Evolutionary conservation across 2,329 filamentous ascomycete genomes (phyloP), one percentile per base, ranked within the genome.

Genomic region (Alternaria arborescens): DNA sequence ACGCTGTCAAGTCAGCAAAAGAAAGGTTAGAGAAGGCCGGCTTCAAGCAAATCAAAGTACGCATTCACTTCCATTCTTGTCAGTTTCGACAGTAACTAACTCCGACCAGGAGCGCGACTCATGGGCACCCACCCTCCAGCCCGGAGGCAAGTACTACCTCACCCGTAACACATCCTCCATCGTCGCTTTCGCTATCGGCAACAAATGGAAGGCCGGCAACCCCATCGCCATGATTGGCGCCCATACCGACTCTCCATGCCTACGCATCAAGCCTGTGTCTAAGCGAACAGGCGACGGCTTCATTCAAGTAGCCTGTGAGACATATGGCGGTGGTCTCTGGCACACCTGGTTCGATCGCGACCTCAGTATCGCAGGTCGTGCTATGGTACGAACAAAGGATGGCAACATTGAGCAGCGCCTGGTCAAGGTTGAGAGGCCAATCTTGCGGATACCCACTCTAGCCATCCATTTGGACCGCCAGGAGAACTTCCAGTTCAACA

Each of bases 321-420:
- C 93, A 2, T 99, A 99, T 75, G 95, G 95, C 54, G 95, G 95
- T 63, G 95, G 95, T 57, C 89, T 98, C 73, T 98, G 94, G 94
- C 94, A 97, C 80, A 97, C 92, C 47, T 99, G 88, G 95, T 99
- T 99, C 76, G 95, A 99, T 79, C 89, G 95, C 52, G 95, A 99
- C 78, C 83, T 99, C 64, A 91, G 92, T 71, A 88, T 98, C 55
- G 95, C 95, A 32, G 95, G 95, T 8, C 87, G 95, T 61, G 92
- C 92, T 14, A 89, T 98, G 83, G 91, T 95, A 57, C 88, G 87
- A 70, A 89, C 89, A 58, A 86, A 85, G 47, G 86, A 91, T 60
- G 92, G 91, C 52, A 89, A 86, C 66, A 91, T 97, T 66, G 87
- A 89, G 64, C 91, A 93, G 81, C 94, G 90, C 80, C 86, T 99